A percentile compares a stretch with the other conserved stretches of the same genome.
These are phyloP conservation scores for Fusarium sambucinum DNA, from an alignment of 2,329 filamentous ascomycete species.

Conservation along the genomic window DNA sequence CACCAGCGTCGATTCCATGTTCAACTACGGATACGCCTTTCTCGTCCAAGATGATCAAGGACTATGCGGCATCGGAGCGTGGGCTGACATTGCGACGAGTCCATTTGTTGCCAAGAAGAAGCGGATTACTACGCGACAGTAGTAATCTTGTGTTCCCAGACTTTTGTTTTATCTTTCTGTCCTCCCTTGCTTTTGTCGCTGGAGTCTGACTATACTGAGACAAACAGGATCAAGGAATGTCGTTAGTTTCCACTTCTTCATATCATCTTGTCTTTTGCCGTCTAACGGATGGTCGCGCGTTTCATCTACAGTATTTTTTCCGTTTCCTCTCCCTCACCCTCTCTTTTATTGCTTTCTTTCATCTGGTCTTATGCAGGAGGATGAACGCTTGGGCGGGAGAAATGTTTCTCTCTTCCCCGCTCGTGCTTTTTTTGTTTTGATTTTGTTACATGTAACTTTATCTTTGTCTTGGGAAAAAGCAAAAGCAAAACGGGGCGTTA, in stretches of 20 bases:
- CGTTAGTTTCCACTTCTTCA: not conserved
- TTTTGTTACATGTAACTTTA: not conserved
- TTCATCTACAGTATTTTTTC: conserved; percentile 30
- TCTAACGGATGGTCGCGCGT: conserved; percentile 20
- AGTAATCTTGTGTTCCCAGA: conserved; percentile 5
- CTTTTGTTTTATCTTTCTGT: not conserved
- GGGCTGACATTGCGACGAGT: conserved; percentile 37
- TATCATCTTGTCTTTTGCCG: conserved; percentile 2
- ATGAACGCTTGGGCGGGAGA: conserved; percentile 4
- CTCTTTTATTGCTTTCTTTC: not conserved
- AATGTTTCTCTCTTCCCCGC: not conserved
- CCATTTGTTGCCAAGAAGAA: conserved; percentile 26
- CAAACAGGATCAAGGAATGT: conserved; percentile 16
- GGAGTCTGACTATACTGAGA: not conserved
- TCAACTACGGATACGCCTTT: conserved; percentile 12
- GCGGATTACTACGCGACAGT: conserved; percentile 25
- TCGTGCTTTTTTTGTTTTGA: not conserved
- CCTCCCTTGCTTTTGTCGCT: not conserved
- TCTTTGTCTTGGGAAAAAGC: not conserved
- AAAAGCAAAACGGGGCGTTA: not conserved
- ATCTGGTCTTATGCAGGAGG: conserved; percentile 12
- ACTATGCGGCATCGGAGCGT: conserved; percentile 40
- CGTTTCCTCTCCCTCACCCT: not conserved
- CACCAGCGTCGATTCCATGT: conserved; percentile 5
- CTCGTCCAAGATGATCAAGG: conserved; percentile 15